These are phyloP conservation scores for Emydomyces testavorans DNA, from an alignment of 2,329 filamentous ascomycete species.

Conservation along the genomic window DNA sequence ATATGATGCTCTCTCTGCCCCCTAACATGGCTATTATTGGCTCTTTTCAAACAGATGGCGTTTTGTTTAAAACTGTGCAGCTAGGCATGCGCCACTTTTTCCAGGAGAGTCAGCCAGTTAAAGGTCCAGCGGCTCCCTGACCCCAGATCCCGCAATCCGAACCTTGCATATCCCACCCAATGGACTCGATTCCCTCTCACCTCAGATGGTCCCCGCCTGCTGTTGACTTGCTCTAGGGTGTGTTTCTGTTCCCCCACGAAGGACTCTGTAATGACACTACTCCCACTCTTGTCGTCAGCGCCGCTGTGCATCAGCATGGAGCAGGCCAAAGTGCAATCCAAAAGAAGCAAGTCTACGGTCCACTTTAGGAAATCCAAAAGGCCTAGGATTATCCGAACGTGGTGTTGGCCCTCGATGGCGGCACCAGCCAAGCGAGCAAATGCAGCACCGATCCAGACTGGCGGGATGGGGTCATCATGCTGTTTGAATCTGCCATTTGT, in stretches of 20 bases:
- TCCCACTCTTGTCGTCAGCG: too few relatives aligned
- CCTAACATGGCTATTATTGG: conserved; percentile 1
- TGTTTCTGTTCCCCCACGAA: neutral
- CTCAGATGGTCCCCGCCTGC: neutral
- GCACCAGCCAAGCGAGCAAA: conserved; percentile 7
- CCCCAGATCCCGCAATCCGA: conserved; percentile 13
- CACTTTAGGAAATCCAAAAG: conserved; percentile 8
- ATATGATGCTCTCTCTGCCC: neutral
- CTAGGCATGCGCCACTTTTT: conserved; percentile 1
- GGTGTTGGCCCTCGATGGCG: conserved; percentile 2
- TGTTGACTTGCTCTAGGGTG: neutral
- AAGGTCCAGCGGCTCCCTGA: conserved; percentile 8
- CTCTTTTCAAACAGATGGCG: neutral
- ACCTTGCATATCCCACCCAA: conserved; percentile 13
- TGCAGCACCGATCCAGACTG: conserved; percentile 14
- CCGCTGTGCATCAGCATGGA: too few relatives aligned
- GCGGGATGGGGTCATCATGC: neutral
- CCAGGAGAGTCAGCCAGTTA: conserved; percentile 12
- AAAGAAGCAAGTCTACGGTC: conserved; percentile 6
- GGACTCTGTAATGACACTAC: too few relatives aligned
- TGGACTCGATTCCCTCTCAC: conserved; percentile 6
- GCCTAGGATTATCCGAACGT: neutral
- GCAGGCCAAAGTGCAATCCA: neutral
- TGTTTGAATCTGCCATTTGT: neutral
- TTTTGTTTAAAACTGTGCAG: conserved; percentile 2